Evolutionary conservation across 176 grass and related monocot genomes (phyloP).

Genomic region (Dendrocalamus sinicus): DNA sequence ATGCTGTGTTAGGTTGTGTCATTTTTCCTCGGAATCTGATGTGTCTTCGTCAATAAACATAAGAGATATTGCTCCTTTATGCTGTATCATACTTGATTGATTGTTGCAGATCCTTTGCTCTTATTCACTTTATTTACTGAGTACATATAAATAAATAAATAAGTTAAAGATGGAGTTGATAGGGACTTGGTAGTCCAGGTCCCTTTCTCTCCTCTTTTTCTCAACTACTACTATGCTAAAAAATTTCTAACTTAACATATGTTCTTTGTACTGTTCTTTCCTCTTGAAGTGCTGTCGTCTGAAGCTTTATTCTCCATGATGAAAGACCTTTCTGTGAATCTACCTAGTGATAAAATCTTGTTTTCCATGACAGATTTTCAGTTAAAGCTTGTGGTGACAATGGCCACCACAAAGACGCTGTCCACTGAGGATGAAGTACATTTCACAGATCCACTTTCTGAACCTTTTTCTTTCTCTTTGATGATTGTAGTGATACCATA

Average conservation of each 20-base stretch:
- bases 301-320: background rate
- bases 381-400: background rate
- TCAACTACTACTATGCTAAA: background rate
- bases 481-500: background rate
- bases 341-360: background rate
- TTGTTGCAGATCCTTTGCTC: background rate
- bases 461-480: background rate
- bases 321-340: background rate
- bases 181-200: background rate
- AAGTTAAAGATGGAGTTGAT: background rate
- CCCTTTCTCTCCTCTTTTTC: background rate
- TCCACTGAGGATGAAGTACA: constrained; percentile 1
- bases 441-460: background rate
- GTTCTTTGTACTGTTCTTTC: background rate
- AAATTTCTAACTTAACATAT: background rate
- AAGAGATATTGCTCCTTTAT: constrained; percentile 8
- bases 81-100: constrained; percentile 8
- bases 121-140: constrained; percentile 1
- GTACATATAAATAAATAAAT: background rate
- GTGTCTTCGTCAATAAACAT: background rate
- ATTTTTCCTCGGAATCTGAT: background rate
- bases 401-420: constrained; percentile 3
- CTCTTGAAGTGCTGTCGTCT: background rate
- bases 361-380: constrained; percentile 6
- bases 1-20: background rate